Percentiles rank a stretch among this genome's conserved stretches.
These are phyloP conservation scores for Leccinum aurantiacum DNA, from an alignment of 768 basidiomycete species.

Conservation along the genomic window DNA sequence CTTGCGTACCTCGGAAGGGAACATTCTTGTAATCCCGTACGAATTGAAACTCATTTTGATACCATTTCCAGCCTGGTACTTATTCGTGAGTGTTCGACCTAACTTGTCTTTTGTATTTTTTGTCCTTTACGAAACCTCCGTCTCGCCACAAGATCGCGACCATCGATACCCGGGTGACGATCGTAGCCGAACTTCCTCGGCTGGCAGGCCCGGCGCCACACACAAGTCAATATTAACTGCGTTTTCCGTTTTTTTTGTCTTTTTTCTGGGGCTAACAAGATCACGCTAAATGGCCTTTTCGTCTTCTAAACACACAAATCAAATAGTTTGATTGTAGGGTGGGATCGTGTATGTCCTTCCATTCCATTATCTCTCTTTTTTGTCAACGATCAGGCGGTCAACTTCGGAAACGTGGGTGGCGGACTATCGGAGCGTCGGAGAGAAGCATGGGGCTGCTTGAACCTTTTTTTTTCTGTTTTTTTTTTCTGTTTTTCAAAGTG, in stretches of 20 bases:
- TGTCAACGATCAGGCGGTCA: not conserved
- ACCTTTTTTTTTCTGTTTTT: not conserved
- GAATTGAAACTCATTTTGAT: conserved; percentile 23
- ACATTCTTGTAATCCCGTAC: conserved; percentile 23
- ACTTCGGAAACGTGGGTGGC: conserved; percentile 11
- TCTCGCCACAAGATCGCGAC: conserved; percentile 10
- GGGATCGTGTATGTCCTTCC: not conserved
- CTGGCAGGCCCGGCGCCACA: conserved; percentile 1
- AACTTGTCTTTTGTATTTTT: not conserved
- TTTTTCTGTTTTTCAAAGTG: not conserved
- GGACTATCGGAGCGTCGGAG: conserved; percentile 15
- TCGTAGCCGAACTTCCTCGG: conserved; percentile 11
- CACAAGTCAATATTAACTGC: not conserved
- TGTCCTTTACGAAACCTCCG: conserved; percentile 7
- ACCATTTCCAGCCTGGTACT: conserved; percentile 8
- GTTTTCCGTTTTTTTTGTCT: not conserved
- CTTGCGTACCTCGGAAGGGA: conserved; percentile 7
- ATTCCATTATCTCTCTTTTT: not conserved
- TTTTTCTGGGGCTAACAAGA: not conserved
- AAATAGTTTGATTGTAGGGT: not conserved
- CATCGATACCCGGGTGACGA: conserved; percentile 4
- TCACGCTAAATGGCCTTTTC: not conserved
- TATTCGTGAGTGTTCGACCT: conserved; percentile 12
- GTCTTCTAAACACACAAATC: conserved; percentile 1
- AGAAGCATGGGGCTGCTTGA: conserved; percentile 6